phyloP scores from a whole-genome alignment of 192 early-diverging fungal genomes.

The Radiomyces spectabilis region DNA sequence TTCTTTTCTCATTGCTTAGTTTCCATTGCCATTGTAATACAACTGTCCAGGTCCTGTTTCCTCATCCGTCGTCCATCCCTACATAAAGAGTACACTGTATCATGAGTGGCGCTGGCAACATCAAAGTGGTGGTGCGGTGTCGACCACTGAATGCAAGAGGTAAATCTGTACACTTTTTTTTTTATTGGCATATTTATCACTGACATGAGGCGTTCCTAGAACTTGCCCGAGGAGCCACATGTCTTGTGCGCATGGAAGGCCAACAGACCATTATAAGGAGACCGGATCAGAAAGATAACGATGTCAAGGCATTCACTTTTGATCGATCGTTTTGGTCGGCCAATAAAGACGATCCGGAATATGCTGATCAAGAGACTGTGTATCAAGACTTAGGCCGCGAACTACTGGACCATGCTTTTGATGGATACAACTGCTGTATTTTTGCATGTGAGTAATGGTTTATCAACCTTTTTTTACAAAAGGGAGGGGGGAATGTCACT shows the following conservation, averaged over 20 bases:
- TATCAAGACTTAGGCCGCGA: constrained; percentile 72
- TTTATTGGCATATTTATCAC: neutral
- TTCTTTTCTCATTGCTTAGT: too few species aligned
- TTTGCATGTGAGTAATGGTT: constrained; percentile 81
- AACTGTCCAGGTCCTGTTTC: too few species aligned
- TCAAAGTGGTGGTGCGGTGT: constrained; percentile 69
- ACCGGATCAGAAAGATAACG: constrained; percentile 25
- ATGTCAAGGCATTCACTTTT: constrained; percentile 67
- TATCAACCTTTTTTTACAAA: too few species aligned
- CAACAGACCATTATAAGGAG: constrained; percentile 53
- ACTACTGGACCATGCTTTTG: constrained; percentile 78
- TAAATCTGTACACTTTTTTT: constrained; percentile 15
- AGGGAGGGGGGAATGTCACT: too few species aligned
- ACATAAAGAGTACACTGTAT: too few species aligned
- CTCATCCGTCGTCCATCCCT: too few species aligned
- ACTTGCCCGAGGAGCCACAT: constrained; percentile 43
- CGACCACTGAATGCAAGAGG: constrained; percentile 64
- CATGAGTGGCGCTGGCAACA: constrained; percentile 37
- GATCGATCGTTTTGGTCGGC: constrained; percentile 87
- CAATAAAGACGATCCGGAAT: constrained; percentile 44
- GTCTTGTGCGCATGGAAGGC: constrained; percentile 61
- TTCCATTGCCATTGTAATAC: too few species aligned
- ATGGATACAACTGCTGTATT: constrained; percentile 88
- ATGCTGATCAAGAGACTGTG: constrained; percentile 66
- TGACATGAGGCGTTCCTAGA: constrained; percentile 26